A percentile compares a stretch with the other conserved stretches of the same genome.
phyloP scores from a whole-genome alignment of 176 grass and related monocot species.

The Thalia dealbata region DNA sequence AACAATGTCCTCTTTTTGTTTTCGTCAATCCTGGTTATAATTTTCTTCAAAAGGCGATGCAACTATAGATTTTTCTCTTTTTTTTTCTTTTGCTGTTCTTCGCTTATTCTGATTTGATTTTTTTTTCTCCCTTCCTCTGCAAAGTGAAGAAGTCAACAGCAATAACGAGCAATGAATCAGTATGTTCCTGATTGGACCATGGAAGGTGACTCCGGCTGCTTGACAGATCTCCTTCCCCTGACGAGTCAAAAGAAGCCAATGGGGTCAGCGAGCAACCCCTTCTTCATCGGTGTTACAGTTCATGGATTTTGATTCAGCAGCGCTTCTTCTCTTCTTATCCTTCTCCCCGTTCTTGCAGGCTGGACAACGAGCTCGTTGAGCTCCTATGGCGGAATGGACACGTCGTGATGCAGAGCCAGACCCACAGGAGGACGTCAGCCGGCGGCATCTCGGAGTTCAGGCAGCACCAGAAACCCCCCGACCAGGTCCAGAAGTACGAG shows the following conservation, averaged over 20 bases:
- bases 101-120: slow-evolving; percentile 1
- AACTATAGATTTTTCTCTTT: neutral
- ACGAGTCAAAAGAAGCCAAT: slow-evolving; percentile 24
- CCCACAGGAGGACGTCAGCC: slow-evolving; percentile 13
- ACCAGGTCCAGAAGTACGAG: slow-evolving; percentile 1
- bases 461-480: neutral
- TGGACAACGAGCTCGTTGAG: slow-evolving; percentile 57
- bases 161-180: slow-evolving; percentile 8
- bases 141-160: neutral
- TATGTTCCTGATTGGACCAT: slow-evolving; percentile 30
- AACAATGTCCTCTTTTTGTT: no score
- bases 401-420: slow-evolving; percentile 49
- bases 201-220: slow-evolving; percentile 22
- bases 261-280: slow-evolving; percentile 12
- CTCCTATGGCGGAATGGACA: slow-evolving; percentile 71
- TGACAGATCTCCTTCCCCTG: slow-evolving; percentile 20
- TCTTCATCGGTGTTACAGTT: neutral
- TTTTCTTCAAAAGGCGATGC: neutral
- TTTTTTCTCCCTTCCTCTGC: neutral
- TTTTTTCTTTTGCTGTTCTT: neutral
- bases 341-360: slow-evolving; percentile 24
- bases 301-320: neutral
- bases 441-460: neutral
- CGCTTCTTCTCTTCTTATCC: neutral
- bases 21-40: no score